Evolutionary conservation across 306 rosid genomes (phyloP), one percentile per base, ranked within the genome.

Genomic region (Vachellia pachyceras): DNA sequence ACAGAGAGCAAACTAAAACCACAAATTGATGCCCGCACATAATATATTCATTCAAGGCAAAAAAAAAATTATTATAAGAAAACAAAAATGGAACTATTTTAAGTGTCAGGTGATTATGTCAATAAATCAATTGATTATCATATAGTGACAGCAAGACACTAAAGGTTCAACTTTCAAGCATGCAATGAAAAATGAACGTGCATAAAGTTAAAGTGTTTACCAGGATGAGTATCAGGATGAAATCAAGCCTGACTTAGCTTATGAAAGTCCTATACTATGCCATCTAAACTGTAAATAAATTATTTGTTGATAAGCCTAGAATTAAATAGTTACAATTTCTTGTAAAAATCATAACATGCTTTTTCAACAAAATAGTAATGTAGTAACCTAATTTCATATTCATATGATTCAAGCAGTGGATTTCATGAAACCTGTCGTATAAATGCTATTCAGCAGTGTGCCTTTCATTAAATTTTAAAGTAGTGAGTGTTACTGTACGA

Each of bases 11-110:
- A 18, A 65, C 0, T 36, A 25, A n/a, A 18, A 65, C 12, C 20
- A 44, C 29, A 70, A 81, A 77, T 42, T 41, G 41, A 41, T 52
- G n/a, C n/a, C n/a, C n/a, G 40, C 61, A 61, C 39, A 75, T 6
- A 41, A 13, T 50, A 60, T 12, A 39, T 57, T 73, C 73, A 79
- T 25, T 25, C 47, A 58, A 12, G 15, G 67, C 41, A 46, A 36
- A 4, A 55, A n/a, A n/a, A n/a, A n/a, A 25, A 29, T 45, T 33
- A 13, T 25, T 20, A 10, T 13, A 75, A 18, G 80, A 67, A 33
- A 20, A 20, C 44, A 4, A 54, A 50, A 66, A 54, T 22, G n/a
- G 58, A 73, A 61, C 13, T 13, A 40, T 63, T 76, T 45, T 35
- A 44, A 12, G 23, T 22, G 44, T 33, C 23, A 12, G 17, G n/a